phyloP scores from a whole-genome alignment of 2,329 filamentous ascomycete species.

The Fusarium irregulare region DNA sequence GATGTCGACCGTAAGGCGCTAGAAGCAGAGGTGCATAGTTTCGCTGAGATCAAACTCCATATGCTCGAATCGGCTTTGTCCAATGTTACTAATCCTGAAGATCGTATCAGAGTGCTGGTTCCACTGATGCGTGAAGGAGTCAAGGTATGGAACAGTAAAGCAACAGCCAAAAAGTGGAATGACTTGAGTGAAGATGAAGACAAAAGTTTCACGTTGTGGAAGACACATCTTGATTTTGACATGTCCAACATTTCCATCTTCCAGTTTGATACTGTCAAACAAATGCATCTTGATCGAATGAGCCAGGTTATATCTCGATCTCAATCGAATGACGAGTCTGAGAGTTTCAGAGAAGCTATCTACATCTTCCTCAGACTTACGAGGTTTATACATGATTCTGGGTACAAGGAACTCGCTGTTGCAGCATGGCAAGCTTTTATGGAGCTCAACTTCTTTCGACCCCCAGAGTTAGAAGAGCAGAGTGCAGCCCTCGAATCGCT shows the following conservation, averaged over 20 bases:
- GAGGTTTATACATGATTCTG: conserved; percentile 77
- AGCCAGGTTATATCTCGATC: conserved; percentile 26
- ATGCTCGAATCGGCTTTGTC: conserved; percentile 82
- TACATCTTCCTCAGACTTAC: conserved; percentile 83
- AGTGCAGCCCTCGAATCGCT: conserved; percentile 59
- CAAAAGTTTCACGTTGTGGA: conserved; percentile 72
- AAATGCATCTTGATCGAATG: conserved; percentile 67
- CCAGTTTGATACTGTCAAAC: conserved; percentile 73
- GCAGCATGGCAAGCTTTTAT: conserved; percentile 86
- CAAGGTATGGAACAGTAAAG: conserved; percentile 77
- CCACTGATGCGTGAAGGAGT: conserved; percentile 79
- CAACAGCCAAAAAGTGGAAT: conserved; percentile 73
- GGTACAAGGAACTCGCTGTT: conserved; percentile 80
- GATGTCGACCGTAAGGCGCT: conserved; percentile 59
- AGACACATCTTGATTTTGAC: conserved; percentile 75
- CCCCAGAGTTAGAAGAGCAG: conserved; percentile 51
- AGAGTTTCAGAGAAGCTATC: conserved; percentile 54
- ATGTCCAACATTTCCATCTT: conserved; percentile 76
- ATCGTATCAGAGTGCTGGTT: conserved; percentile 71
- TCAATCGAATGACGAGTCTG: background rate
- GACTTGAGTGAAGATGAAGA: conserved; percentile 51
- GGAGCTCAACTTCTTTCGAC: conserved; percentile 75
- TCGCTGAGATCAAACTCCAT: conserved; percentile 82
- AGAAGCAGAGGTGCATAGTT: conserved; percentile 71
- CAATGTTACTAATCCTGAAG: conserved; percentile 59